Evolutionary conservation across 179 eudicot genomes (phyloP).

Genomic region (Spergularia azorica): DNA sequence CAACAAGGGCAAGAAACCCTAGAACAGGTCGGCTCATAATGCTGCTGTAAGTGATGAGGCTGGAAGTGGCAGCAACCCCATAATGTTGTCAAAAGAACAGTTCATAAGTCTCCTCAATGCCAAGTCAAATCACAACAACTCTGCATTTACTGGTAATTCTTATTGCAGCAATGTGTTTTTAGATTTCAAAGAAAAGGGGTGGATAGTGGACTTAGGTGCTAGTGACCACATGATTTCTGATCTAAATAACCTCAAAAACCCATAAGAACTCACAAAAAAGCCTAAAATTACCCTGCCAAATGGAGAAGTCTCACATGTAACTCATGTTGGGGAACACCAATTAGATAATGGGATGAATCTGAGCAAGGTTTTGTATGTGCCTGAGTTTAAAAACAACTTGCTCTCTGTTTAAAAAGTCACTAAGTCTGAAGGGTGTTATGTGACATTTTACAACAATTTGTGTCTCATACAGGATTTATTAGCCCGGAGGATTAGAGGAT

Average conservation of each 20-base stretch:
- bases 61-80: too few relatives aligned
- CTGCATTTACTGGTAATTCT: background rate
- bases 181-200: background rate
- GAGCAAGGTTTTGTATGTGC: background rate
- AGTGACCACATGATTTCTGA: background rate
- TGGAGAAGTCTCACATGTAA: background rate
- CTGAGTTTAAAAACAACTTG: background rate
- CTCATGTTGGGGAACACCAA: background rate
- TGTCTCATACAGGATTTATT: background rate
- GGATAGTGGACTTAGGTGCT: conserved; percentile 5
- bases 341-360: background rate
- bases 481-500: background rate
- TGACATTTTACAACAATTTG: background rate
- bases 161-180: too few relatives aligned
- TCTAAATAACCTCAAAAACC: background rate
- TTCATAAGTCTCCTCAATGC: too few relatives aligned
- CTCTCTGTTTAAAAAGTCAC: background rate
- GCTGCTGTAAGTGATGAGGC: too few relatives aligned
- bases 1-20: background rate
- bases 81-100: too few relatives aligned
- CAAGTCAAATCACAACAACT: too few relatives aligned
- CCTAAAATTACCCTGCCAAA: conserved; percentile 2
- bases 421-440: background rate
- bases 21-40: too few relatives aligned
- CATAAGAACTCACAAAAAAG: too few relatives aligned